Percentiles rank a stretch among this genome's conserved stretches.
phyloP scores from a whole-genome alignment of 331 rosid genomes.

The Quercus phellos region DNA sequence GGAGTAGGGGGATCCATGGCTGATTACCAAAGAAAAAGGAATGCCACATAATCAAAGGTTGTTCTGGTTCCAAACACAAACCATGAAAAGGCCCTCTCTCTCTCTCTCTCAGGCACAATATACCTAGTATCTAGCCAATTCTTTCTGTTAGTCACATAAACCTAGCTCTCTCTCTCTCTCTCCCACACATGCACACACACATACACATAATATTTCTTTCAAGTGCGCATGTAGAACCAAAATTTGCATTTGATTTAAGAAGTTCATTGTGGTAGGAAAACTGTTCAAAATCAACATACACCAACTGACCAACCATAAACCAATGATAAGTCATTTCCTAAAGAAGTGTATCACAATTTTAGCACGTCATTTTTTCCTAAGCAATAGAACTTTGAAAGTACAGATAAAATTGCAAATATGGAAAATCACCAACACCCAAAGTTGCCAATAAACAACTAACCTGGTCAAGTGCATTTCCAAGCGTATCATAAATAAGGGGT shows the following conservation, averaged over 20 bases:
- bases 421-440: background rate
- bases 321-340: background rate
- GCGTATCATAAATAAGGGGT: conserved; percentile 80
- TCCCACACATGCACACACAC: no score
- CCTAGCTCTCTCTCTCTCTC: no score
- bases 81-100: background rate
- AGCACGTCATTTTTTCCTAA: background rate
- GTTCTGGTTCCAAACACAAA: background rate
- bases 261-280: background rate
- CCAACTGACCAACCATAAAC: background rate
- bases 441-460: conserved; percentile 39
- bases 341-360: background rate
- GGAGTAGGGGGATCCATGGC: no score
- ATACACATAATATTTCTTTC: background rate
- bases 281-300: background rate
- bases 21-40: background rate
- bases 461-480: conserved; percentile 90
- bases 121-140: background rate
- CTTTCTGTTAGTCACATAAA: no score
- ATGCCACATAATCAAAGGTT: background rate
- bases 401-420: background rate
- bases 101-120: background rate
- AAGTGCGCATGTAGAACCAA: background rate
- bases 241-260: background rate
- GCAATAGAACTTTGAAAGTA: background rate